Evolutionary conservation across 2,329 filamentous ascomycete genomes (phyloP), one percentile per base, ranked within the genome.

Genomic region (Cladosporium sphaerospermum): DNA sequence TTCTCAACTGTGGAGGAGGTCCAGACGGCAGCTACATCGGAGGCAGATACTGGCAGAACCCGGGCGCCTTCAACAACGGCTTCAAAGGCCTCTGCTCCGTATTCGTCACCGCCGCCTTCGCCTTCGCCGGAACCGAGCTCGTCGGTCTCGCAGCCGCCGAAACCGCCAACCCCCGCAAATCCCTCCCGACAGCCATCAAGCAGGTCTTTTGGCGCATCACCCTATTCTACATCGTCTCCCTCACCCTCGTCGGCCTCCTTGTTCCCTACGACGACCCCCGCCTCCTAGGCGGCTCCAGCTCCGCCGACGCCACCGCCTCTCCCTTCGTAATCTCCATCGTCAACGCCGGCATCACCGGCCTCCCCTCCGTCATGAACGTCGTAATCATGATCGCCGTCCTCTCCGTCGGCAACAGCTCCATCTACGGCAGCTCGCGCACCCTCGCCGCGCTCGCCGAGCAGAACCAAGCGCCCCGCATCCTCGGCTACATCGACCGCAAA

Each of bases 371-470:
- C 57, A 83, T 88, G 74, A 87, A 87, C 66, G 81, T 77, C 13
- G 77, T 86, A 49, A 83, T 86, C 61, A 74, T 83, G 44, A 76
- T 83, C 39, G 78, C 80, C 4, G 81, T 84, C 33, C 69, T 83
- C 46, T 78, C 74, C 37, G 79, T 83, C 43, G 81, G 78, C 60
- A 81, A 82, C 59, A 82, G 79, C 1, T 75, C 75, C 59, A 77
- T 64, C 45, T 68, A 66, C 50, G 66, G 64, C 45, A 92, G 88
- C 19, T 95, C 89, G 3, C 85, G 92, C 61, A 96, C 91, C 1
- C 81, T 97, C 9, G 89, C 90, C 18, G 90, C 91, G 3, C 80
- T 97, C 2, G 90, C 91, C 44, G 90, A 64, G 37, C 88, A 95
- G 68, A 65, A 70, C 42, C 74, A 76, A 61, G 82, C 77, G 0